Evolutionary conservation across 2,329 filamentous ascomycete genomes (phyloP), one percentile per base, ranked within the genome.

Genomic region (Metarhizium robertsii): DNA sequence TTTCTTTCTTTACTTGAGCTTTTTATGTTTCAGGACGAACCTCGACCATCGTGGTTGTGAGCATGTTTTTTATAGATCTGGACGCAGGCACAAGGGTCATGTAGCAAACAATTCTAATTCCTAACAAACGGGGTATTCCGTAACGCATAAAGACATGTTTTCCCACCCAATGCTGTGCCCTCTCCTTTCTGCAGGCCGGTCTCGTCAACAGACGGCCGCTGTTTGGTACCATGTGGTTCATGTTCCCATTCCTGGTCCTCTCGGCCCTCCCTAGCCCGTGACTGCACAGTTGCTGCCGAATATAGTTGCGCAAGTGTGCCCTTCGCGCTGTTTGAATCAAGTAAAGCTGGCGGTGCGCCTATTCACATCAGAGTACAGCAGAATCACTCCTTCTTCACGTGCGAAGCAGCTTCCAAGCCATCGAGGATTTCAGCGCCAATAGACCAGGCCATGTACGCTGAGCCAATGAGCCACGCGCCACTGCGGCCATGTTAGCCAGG

Each of bases 391-490:
- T 62, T 63, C 64, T 78, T 79, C 55, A 64, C 57, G 30, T 66
- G 65, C 2, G 73, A 71, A 1, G 73, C 72, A 6, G 63, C 61
- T 4, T 71, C 67, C 38, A 83, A 67, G 0, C 72, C 76, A 16
- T 74, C 64, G 53, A 82, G 55, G 53, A 83, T 75, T 55, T 81
- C 77, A 51, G 64, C 59, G 30, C 79, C 79, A 47, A 81, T 64
- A 4, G 66, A 66, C 61, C 71, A 76, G 54, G 79, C 71, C 71
- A 84, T 78, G 66, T 79, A 77, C 3, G 75, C 63, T 0, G 80
- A 74, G 38, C 77, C 71, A 51, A 83, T 61, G 50, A 84, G 71
- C 80, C 80, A 84, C 0, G 74, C 69, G 58, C 79, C 79, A 59
- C 80, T 55, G 25, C 45, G 8, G 49, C 40, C 8, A 50, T 16